phyloP scores from a whole-genome alignment of 2,329 filamentous ascomycete species.

The Calonectria multiphialidica region DNA sequence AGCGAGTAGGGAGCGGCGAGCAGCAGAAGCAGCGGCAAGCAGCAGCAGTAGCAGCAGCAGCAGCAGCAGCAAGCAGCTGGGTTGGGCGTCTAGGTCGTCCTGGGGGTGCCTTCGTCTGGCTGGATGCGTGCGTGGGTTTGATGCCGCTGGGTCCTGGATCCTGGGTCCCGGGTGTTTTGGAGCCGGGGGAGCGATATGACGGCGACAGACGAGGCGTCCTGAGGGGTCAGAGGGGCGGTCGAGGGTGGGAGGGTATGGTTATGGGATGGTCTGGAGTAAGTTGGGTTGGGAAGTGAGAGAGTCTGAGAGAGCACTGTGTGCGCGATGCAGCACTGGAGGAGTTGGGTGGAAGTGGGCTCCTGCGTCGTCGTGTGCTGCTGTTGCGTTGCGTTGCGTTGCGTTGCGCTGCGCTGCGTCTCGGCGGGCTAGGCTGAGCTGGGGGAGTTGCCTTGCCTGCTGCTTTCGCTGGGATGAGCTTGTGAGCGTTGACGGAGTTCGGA shows the following conservation, averaged over 20 bases:
- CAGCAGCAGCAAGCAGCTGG: neutral
- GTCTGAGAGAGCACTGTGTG: constrained; percentile 8
- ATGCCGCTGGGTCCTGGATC: constrained; percentile 1
- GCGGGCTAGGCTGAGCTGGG: constrained; percentile 17
- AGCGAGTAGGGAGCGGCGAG: neutral
- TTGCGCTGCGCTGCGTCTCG: constrained; percentile 17
- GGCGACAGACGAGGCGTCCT: constrained; percentile 17
- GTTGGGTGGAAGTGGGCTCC: constrained; percentile 24
- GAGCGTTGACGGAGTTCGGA: neutral
- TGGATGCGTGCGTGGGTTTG: constrained; percentile 4
- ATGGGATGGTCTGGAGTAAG: constrained; percentile 18
- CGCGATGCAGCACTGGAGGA: constrained; percentile 16
- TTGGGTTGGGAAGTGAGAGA: constrained; percentile 21
- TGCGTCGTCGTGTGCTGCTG: neutral
- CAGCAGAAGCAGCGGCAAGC: neutral
- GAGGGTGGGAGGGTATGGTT: constrained; percentile 1
- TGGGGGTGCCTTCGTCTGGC: neutral
- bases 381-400: constrained; percentile 17
- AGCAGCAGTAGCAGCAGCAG: neutral
- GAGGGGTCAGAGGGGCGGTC: constrained; percentile 13
- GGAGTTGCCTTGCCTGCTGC: constrained; percentile 6
- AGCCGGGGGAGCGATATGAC: constrained; percentile 6
- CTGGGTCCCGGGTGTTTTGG: constrained; percentile 1
- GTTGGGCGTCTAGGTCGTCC: neutral
- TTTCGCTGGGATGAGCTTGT: constrained; percentile 17